Conservation (phyloP, 208 protist genomes). For the Naegleria lovaniensis region DNA sequence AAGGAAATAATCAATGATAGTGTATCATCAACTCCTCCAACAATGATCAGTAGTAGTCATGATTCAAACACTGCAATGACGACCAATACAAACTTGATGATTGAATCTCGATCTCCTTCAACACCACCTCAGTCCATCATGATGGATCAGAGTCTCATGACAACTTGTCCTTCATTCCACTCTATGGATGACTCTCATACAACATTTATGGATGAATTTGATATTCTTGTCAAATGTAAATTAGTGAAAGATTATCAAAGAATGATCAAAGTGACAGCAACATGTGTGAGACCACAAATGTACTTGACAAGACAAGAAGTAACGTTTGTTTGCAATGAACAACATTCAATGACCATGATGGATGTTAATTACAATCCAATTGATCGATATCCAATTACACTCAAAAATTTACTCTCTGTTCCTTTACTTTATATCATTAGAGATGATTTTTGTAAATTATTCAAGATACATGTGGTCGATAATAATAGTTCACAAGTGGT, state of each 20-base stretch:
- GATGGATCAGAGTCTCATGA: too few species aligned
- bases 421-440: background rate
- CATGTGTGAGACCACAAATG: background rate
- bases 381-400: background rate
- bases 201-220: background rate
- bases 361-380: too few species aligned
- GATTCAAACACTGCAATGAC: too few species aligned
- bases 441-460: constrained; percentile 16
- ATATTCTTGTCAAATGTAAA: constrained; percentile 5
- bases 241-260: constrained; percentile 13
- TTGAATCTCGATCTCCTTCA: too few species aligned
- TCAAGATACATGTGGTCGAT: background rate
- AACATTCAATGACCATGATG: background rate
- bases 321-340: background rate
- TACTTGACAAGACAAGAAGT: background rate
- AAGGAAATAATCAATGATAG: background rate
- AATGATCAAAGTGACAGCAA: background rate
- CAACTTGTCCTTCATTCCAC: too few species aligned
- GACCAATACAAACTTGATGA: too few species aligned
- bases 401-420: background rate
- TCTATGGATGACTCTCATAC: too few species aligned
- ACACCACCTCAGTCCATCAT: too few species aligned
- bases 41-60: background rate
- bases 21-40: background rate
- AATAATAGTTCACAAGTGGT: too few species aligned